Evolutionary conservation across 768 basidiomycete species (phyloP), one percentile per base, ranked within the genome.

Genomic region (Lactarius tabidus): DNA sequence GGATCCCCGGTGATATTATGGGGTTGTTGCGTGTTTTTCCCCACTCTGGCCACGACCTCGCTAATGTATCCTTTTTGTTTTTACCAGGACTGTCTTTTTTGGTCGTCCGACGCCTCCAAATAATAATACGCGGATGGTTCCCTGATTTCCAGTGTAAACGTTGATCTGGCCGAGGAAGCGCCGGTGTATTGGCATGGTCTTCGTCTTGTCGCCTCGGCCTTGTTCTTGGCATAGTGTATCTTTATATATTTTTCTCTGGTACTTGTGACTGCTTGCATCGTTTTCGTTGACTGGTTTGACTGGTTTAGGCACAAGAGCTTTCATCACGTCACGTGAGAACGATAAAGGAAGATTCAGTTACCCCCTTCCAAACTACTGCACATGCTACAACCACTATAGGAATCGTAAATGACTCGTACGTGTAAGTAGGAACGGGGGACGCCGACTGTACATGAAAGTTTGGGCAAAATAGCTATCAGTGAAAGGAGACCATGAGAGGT

Each of bases 71-170:
- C 10, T 6, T 29, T 55, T 36, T 38, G 33, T 15, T 18, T 6
- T n/a, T 55, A 48, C 6, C 14, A 66, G 65, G n/a, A 28, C 5
- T 28, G 2, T 52, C 12, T 62, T 33, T 35, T 62, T 62, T 28
- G 56, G 56, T 52, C 60, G 65, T 23, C 56, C 65, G 26, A 60
- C 64, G 31, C 55, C 64, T 38, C n/a, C 59, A 4, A 28, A 6
- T 29, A n/a, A 38, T 23, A 55, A 35, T 14, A 20, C 8, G 28
- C 28, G 59, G 57, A 33, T 39, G 10, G 10, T 52, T 39, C 12
- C 28, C 14, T 65, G 59, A 36, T 39, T n/a, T 4, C 7, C 5
- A 28, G 26, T 20, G 18, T n/a, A 17, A n/a, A 48, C 29, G 7
- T 59, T 59, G 12, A n/a, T n/a, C 45, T 3, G 31, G 29, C 28